phyloP scores from a whole-genome alignment of 2,329 filamentous ascomycete species.

The Sporothrix globosa region DNA sequence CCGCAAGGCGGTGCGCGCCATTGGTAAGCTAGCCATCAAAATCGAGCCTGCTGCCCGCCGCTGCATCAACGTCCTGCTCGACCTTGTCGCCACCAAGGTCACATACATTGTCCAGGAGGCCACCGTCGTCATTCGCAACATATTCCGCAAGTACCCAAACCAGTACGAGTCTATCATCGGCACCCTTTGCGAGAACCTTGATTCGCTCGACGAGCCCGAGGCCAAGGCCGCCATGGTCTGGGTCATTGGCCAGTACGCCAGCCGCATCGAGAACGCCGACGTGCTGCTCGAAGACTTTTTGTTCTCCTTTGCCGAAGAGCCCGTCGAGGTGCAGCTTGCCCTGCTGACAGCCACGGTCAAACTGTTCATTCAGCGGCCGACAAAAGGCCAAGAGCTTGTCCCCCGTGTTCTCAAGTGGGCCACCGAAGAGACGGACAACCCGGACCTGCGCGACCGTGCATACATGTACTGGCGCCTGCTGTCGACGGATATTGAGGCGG shows the following conservation, averaged over 20 bases:
- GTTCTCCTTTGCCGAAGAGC: conserved; percentile 90
- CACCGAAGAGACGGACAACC: conserved; percentile 98
- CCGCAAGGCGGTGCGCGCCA: conserved; percentile 93
- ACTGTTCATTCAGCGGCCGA: conserved; percentile 94
- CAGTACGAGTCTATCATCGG: conserved; percentile 98
- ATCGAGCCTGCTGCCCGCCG: conserved; percentile 89
- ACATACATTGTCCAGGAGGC: conserved; percentile 99
- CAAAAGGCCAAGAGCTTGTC: conserved; percentile 89
- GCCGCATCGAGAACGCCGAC: conserved; percentile 96
- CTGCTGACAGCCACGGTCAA: conserved; percentile 96
- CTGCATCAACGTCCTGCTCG: conserved; percentile 90
- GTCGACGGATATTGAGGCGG: conserved; percentile 85
- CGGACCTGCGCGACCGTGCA: conserved; percentile 89
- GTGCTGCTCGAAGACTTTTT: conserved; percentile 92
- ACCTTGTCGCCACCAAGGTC: conserved; percentile 95
- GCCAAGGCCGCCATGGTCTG: conserved; percentile 99
- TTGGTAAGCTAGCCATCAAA: conserved; percentile 97
- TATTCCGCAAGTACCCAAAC: conserved; percentile 98
- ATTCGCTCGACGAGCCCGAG: conserved; percentile 95
- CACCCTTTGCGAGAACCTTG: conserved; percentile 91
- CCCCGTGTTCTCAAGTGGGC: conserved; percentile 97
- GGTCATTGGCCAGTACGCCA: conserved; percentile 98
- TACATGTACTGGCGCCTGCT: conserved; percentile 99
- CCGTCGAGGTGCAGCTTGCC: conserved; percentile 92
- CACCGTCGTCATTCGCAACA: conserved; percentile 97